A percentile compares a stretch with the other conserved stretches of the same genome.
These are phyloP conservation scores for Chloris gayana DNA, from an alignment of 176 grass and related monocot genomes.

Conservation along the genomic window DNA sequence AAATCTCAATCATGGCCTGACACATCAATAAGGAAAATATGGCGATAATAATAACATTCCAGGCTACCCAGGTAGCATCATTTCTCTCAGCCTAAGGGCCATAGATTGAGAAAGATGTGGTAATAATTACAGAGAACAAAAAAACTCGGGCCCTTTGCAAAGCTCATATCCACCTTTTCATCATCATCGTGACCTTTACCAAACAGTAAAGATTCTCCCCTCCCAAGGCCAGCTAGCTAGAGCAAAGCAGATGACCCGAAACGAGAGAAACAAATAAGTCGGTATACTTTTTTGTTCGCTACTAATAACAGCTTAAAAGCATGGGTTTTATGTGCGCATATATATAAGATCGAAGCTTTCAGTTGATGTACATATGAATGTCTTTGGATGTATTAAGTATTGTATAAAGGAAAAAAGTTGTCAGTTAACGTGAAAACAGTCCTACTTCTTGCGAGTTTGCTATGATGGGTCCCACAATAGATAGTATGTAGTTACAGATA, in stretches of 20 bases:
- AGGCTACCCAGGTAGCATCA: constrained; percentile 52
- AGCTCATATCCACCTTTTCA: constrained; percentile 57
- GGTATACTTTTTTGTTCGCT: background rate
- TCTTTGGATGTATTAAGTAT: background rate
- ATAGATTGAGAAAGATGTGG: constrained; percentile 60
- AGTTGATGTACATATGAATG: background rate
- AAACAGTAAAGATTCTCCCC: constrained; percentile 64
- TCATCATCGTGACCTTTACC: constrained; percentile 55
- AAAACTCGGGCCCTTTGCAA: constrained; percentile 64
- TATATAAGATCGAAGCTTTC: background rate
- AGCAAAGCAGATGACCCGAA: background rate
- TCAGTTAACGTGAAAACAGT: background rate
- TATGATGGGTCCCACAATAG: too few species aligned
- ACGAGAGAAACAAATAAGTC: too few species aligned
- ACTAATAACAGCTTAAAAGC: background rate
- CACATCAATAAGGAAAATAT: constrained; percentile 31
- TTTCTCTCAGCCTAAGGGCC: constrained; percentile 40
- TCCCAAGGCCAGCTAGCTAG: constrained; percentile 24
- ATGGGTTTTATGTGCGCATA: background rate
- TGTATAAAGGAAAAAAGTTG: background rate
- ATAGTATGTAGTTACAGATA: too few species aligned
- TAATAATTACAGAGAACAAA: constrained; percentile 63
- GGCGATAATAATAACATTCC: constrained; percentile 37
- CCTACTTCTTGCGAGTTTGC: too few species aligned
- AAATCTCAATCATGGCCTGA: constrained; percentile 52